phyloP scores from a whole-genome alignment of 23 red algal species.

The Gracilaria caudata region DNA sequence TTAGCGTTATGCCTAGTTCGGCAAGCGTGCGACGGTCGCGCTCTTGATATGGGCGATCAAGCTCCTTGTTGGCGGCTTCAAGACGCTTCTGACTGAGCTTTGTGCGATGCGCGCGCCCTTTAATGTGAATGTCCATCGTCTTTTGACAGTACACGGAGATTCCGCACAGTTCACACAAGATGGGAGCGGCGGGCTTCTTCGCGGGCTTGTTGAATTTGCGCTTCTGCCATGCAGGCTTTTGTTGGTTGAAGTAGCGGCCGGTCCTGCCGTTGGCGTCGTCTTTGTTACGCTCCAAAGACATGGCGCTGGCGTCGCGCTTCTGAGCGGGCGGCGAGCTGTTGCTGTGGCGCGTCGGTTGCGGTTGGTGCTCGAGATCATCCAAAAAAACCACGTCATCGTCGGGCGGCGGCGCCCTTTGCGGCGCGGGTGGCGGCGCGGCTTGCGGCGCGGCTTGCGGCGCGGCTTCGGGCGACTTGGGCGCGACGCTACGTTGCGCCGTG shows the following conservation, averaged over 20 bases:
- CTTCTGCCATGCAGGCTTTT: neutral
- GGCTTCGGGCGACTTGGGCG: neutral
- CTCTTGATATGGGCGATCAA: constrained; percentile 5
- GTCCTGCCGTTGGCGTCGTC: neutral
- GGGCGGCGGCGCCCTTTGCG: too few species aligned
- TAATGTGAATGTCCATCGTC: constrained; percentile 16
- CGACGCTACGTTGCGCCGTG: too few species aligned
- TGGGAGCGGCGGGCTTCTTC: neutral
- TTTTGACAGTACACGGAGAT: neutral
- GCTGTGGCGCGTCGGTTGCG: neutral
- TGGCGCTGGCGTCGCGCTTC: neutral
- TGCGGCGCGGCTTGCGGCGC: neutral
- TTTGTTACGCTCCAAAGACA: neutral
- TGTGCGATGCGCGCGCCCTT: neutral
- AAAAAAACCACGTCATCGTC: neutral
- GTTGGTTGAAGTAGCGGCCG: neutral
- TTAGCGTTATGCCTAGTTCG: neutral
- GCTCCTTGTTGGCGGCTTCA: constrained; percentile 2
- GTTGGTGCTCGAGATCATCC: neutral
- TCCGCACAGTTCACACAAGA: neutral
- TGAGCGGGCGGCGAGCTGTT: too few species aligned
- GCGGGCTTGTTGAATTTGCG: neutral
- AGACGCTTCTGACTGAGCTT: neutral
- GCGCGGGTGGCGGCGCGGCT: neutral
- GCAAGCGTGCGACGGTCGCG: neutral